These are phyloP conservation scores for Anisodus acutangulus DNA, from an alignment of 257 asterid genomes.

Conservation along the genomic window DNA sequence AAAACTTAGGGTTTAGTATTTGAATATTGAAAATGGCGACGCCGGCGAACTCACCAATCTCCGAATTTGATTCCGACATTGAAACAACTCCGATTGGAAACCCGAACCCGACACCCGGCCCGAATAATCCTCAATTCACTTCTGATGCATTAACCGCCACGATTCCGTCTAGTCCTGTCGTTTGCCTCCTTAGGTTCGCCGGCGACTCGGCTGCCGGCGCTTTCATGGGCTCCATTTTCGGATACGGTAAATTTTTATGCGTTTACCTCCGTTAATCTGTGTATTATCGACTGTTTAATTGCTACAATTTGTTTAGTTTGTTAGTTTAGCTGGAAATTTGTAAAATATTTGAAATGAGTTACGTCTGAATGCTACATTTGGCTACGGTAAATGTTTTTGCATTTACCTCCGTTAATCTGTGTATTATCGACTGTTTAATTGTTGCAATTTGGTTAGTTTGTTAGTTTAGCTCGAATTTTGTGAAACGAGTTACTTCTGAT, in stretches of 20 bases:
- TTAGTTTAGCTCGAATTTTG: neutral
- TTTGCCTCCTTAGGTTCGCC: conserved; percentile 70
- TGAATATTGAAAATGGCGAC: conserved; percentile 50
- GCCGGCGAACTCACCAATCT: conserved; percentile 49
- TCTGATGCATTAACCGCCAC: conserved; percentile 46
- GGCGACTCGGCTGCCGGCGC: conserved; percentile 82
- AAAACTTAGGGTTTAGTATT: conserved; percentile 46
- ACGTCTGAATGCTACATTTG: neutral
- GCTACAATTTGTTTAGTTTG: neutral
- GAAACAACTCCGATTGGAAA: conserved; percentile 39
- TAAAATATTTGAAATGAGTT: conserved; percentile 3
- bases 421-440: no score
- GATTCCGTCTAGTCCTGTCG: conserved; percentile 59
- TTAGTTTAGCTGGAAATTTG: neutral
- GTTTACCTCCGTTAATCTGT: no score
- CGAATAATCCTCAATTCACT: conserved; percentile 38
- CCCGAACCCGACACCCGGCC: conserved; percentile 22
- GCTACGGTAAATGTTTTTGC: conserved; percentile 45
- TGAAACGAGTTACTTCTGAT: no score
- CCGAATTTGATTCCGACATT: conserved; percentile 63
- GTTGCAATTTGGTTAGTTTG: neutral
- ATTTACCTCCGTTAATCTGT: neutral
- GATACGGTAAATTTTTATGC: conserved; percentile 52
- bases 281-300: no score
- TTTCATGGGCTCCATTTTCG: conserved; percentile 79